phyloP scores from a whole-genome alignment of 2,329 filamentous ascomycete species.

The Fusarium heterosporum region DNA sequence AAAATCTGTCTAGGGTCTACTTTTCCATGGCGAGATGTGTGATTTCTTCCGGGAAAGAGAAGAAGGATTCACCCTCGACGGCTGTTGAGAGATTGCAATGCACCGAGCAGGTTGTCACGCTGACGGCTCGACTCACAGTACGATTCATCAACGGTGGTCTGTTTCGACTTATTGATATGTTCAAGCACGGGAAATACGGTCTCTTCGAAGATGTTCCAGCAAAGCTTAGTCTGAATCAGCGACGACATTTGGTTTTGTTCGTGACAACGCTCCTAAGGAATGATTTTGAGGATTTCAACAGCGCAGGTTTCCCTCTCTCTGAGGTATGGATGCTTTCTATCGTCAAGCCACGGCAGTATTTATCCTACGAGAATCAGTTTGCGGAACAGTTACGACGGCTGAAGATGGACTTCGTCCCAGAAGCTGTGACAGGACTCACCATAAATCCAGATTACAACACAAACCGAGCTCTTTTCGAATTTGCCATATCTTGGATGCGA shows the following conservation, averaged over 20 bases:
- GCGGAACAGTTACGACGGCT: constrained; percentile 59
- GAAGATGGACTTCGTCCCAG: constrained; percentile 58
- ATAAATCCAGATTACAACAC: constrained; percentile 60
- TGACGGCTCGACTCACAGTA: constrained; percentile 61
- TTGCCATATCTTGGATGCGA: constrained; percentile 64
- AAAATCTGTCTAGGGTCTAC: constrained; percentile 59
- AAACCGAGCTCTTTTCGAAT: constrained; percentile 63
- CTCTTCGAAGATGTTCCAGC: constrained; percentile 60
- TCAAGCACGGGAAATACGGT: constrained; percentile 61
- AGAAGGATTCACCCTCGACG: constrained; percentile 24
- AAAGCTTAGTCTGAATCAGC: constrained; percentile 55
- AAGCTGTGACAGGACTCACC: constrained; percentile 52
- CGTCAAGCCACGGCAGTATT: constrained; percentile 60
- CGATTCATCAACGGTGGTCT: constrained; percentile 60
- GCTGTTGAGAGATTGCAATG: constrained; percentile 49
- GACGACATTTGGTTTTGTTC: constrained; percentile 64
- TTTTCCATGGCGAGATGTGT: constrained; percentile 61
- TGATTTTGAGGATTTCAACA: constrained; percentile 59
- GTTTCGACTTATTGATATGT: constrained; percentile 58
- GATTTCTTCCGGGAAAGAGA: constrained; percentile 43
- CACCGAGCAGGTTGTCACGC: constrained; percentile 57
- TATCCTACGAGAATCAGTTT: constrained; percentile 63
- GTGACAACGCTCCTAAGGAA: constrained; percentile 62
- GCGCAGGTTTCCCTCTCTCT: constrained; percentile 58
- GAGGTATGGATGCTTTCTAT: constrained; percentile 66